Base-by-base conservation (phyloP, 2,329 filamentous ascomycete genomes). In the Gyromitra esculenta region DNA sequence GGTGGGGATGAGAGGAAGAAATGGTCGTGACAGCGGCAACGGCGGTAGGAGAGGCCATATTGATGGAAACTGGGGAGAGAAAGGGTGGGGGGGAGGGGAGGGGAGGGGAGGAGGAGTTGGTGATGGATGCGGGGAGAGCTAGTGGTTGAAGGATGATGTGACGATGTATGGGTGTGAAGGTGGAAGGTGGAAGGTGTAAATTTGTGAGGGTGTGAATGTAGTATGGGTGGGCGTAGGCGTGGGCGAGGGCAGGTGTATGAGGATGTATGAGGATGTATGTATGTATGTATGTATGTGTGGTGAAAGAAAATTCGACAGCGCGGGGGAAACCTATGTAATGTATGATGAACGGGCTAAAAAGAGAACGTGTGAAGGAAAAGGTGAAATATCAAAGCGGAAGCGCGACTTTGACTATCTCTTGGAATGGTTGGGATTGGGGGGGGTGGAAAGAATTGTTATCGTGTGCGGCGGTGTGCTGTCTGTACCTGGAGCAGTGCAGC, bases 211-310 rank as follows among this genome's bases (percentile, higher is more conserved):
- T 31, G 25, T 31, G 25, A 31, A 31, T 31, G 25, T 31, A 31
- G 25, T 31, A 31, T 31, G 35, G 39, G n/a, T 31, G 35, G 13
- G 4, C 43, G 45, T 50, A 31, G 57, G 65, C 41, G 50, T 37
- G 56, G 39, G 48, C 50, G 9, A 25, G 83, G 83, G 69, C 86
- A 84, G 13, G 91, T 92, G 75, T 89, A 88, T 63, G 88, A 31
- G 90, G 15, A 91, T 91, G 0, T 89, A 96, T 82, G 92, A 95
- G 79, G 93, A 93, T 2, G 87, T 35, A 6, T 35, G 5, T 31
- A 31, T 31, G 25, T 31, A 93, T 2, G 87, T 35, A 6, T 35
- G 5, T 31, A 31, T 31, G 25, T 31, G 25, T 31, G 25, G 31
- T 31, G 35, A 41, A 43, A 60, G 54, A 48, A 50, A 90, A 52